Evolutionary conservation across 2,329 filamentous ascomycete species (phyloP).

Genomic region (Alternaria arbusti): DNA sequence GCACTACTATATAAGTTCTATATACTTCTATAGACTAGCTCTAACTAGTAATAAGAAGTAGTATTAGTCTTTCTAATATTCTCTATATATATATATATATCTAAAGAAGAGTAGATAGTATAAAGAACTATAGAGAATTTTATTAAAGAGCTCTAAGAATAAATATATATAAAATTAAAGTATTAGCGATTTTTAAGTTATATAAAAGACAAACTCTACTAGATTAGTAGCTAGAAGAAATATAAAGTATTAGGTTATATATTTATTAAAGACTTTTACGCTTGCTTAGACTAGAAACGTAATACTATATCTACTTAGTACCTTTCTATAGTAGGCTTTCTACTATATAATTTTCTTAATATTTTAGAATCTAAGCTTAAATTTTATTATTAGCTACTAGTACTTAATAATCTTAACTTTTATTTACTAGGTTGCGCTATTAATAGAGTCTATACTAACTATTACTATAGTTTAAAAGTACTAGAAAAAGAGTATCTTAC

Average conservation of each 20-base stretch:
- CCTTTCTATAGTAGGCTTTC: not conserved
- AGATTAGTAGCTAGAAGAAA: not conserved
- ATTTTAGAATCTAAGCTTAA: not conserved
- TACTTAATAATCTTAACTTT: not conserved
- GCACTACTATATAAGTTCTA: not conserved
- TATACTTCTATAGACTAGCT: not conserved
- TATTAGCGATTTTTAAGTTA: not conserved
- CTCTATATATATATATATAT: not conserved
- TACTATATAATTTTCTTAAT: not conserved
- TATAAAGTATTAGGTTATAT: not conserved
- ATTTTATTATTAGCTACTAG: not conserved
- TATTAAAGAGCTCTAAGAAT: not conserved
- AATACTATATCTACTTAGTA: not conserved
- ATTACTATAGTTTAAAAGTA: not conserved
- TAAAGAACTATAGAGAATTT: not conserved
- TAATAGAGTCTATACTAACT: not conserved
- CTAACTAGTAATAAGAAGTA: not conserved
- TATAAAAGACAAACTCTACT: not conserved
- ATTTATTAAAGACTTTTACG: not conserved
- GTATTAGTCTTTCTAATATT: not conserved
- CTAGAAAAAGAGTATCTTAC: not conserved
- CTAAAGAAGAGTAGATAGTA: not conserved
- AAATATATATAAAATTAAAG: not conserved
- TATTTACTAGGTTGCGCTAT: not conserved
- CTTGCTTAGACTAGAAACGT: not conserved